phyloP scores from a whole-genome alignment of 1,284 basidiomycete genomes.

The Sanghuangporus sanghuang region DNA sequence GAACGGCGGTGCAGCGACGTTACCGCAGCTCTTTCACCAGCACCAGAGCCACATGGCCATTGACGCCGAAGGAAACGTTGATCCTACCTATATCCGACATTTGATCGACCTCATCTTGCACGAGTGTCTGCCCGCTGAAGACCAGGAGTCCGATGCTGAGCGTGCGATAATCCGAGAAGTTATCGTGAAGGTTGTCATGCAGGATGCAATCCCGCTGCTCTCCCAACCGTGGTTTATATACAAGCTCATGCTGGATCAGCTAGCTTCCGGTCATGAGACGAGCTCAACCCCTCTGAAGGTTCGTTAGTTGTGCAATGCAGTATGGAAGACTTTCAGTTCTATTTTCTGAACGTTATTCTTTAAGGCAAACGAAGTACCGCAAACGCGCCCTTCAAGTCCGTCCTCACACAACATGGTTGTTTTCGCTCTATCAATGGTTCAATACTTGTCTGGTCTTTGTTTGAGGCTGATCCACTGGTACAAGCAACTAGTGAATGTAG shows the following conservation, averaged over 20 bases:
- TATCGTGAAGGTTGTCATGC: slow-evolving; percentile 63
- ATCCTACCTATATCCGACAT: slow-evolving; percentile 75
- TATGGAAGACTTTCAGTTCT: not conserved
- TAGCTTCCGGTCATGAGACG: slow-evolving; percentile 40
- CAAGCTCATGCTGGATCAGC: slow-evolving; percentile 52
- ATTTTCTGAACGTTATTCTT: slow-evolving; percentile 16
- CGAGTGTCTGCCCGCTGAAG: slow-evolving; percentile 59
- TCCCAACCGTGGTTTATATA: slow-evolving; percentile 83
- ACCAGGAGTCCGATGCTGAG: slow-evolving; percentile 67
- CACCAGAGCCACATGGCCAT: slow-evolving; percentile 78
- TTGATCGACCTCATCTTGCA: slow-evolving; percentile 67
- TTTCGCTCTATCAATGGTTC: slow-evolving; percentile 64
- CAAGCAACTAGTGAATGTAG: slow-evolving; percentile 55
- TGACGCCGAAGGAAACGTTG: slow-evolving; percentile 51
- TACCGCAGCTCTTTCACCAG: slow-evolving; percentile 67
- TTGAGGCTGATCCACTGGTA: slow-evolving; percentile 64
- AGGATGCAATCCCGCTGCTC: slow-evolving; percentile 60
- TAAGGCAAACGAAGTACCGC: slow-evolving; percentile 23
- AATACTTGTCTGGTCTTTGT: slow-evolving; percentile 62
- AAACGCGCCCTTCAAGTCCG: slow-evolving; percentile 23
- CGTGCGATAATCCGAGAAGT: slow-evolving; percentile 74
- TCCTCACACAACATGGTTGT: slow-evolving; percentile 62
- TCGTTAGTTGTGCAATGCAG: not conserved
- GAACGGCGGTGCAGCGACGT: slow-evolving; percentile 50
- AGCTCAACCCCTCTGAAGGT: not conserved